A percentile compares a stretch with the other conserved stretches of the same genome.
phyloP scores from a whole-genome alignment of 2,329 filamentous ascomycete species.

The Mollisia scopiformis region DNA sequence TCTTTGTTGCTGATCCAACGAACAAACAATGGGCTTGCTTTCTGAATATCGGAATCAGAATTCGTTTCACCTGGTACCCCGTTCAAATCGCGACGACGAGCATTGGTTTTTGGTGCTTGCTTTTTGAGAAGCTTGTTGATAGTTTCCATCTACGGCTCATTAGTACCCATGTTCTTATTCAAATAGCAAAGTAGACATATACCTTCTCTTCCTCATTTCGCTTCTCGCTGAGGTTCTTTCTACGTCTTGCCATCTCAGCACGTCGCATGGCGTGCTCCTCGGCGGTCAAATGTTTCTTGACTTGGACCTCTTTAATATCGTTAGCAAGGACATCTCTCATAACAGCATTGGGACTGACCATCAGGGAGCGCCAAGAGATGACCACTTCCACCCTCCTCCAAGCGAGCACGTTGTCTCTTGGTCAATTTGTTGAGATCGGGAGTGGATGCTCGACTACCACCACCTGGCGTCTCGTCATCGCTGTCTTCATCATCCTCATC shows the following conservation, averaged over 20 bases:
- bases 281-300: conserved; percentile 72
- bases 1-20: conserved; percentile 72
- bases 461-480: conserved; percentile 45
- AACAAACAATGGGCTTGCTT: conserved; percentile 63
- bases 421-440: conserved; percentile 70
- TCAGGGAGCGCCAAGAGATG: conserved; percentile 47
- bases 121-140: conserved; percentile 90
- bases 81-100: conserved; percentile 43
- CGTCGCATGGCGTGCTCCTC: conserved; percentile 75
- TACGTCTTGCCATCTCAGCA: conserved; percentile 72
- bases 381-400: conserved; percentile 52
- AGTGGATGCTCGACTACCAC: conserved; percentile 56
- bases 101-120: conserved; percentile 75
- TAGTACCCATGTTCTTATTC: conserved; percentile 9
- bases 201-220: conserved; percentile 80
- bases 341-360: conserved; percentile 30
- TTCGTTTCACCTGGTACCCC: conserved; percentile 45
- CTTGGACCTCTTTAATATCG: conserved; percentile 58
- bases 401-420: conserved; percentile 65
- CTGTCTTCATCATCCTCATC: conserved; percentile 41
- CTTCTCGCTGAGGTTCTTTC: conserved; percentile 77
- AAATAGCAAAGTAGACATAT: conserved; percentile 12
- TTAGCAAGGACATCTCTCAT: neutral
- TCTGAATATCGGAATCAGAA: conserved; percentile 49
- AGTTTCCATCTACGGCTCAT: conserved; percentile 71